Evolutionary conservation across 108 stramenopile species (phyloP).

Genomic region (Skeletonema menzelii): DNA sequence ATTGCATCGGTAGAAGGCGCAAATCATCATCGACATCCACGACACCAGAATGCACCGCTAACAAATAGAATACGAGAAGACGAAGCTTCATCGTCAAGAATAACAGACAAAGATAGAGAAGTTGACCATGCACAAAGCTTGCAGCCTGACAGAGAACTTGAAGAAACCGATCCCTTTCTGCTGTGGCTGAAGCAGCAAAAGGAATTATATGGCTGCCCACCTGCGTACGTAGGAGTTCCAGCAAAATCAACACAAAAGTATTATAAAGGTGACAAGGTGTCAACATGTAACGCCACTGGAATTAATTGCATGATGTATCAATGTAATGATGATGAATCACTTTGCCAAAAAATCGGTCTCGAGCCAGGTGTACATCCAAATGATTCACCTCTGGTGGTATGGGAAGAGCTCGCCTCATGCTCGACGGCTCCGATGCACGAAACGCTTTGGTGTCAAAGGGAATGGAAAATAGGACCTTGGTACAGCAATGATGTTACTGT

Average conservation of each 20-base stretch:
- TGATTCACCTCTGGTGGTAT: not conserved
- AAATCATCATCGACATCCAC: not conserved
- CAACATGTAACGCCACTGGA: not conserved
- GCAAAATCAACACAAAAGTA: not conserved
- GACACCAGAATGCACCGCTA: not conserved
- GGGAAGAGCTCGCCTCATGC: not conserved
- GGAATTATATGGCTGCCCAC: not conserved
- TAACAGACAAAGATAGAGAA: not conserved
- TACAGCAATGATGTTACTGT: not conserved
- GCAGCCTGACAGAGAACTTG: too few species aligned
- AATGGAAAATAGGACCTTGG: not conserved
- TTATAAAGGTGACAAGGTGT: not conserved
- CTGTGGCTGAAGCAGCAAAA: not conserved
- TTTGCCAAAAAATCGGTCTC: not conserved
- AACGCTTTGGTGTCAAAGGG: not conserved
- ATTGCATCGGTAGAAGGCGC: not conserved
- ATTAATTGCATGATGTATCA: not conserved
- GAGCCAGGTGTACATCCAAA: not conserved
- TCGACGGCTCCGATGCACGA: not conserved
- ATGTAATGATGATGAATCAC: not conserved
- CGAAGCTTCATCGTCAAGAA: not conserved
- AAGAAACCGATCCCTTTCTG: not conserved
- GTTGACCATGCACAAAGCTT: not conserved
- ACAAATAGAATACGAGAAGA: not conserved
- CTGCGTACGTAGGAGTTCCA: not conserved